These are phyloP conservation scores for Apiospora saccharicola DNA, from an alignment of 2,329 filamentous ascomycete species.

Conservation along the genomic window DNA sequence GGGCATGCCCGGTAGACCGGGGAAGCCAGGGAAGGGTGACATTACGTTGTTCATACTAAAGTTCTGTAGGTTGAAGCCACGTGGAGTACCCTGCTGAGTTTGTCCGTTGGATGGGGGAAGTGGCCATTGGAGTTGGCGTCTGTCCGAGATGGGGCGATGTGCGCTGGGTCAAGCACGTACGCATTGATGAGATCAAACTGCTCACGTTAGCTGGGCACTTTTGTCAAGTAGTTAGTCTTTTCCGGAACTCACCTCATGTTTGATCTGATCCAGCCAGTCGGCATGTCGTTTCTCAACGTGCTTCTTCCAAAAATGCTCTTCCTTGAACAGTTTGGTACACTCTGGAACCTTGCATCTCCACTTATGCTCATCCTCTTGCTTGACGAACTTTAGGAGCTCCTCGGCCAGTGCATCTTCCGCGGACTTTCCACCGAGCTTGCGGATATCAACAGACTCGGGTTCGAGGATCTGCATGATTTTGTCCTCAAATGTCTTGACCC, in stretches of 20 bases:
- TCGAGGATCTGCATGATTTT: constrained; percentile 94
- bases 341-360: constrained; percentile 96
- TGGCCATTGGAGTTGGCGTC: constrained; percentile 96
- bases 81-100: constrained; percentile 81
- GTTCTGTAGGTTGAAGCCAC: constrained; percentile 87
- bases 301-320: constrained; percentile 96
- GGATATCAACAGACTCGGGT: constrained; percentile 84
- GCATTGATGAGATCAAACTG: constrained; percentile 90
- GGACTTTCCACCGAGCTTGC: constrained; percentile 88
- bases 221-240: not conserved
- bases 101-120: constrained; percentile 84
- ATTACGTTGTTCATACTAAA: constrained; percentile 68
- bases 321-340: constrained; percentile 96
- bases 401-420: constrained; percentile 87
- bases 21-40: constrained; percentile 65
- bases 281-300: constrained; percentile 95
- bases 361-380: constrained; percentile 97
- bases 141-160: constrained; percentile 91
- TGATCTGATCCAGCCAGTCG: constrained; percentile 84
- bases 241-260: constrained; percentile 75
- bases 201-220: constrained; percentile 42
- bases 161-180: constrained; percentile 92
- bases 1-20: constrained; percentile 63
- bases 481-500: constrained; percentile 98
- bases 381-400: constrained; percentile 86